phyloP scores from a whole-genome alignment of 1,284 basidiomycete genomes.

The Malassezia dermatis region DNA sequence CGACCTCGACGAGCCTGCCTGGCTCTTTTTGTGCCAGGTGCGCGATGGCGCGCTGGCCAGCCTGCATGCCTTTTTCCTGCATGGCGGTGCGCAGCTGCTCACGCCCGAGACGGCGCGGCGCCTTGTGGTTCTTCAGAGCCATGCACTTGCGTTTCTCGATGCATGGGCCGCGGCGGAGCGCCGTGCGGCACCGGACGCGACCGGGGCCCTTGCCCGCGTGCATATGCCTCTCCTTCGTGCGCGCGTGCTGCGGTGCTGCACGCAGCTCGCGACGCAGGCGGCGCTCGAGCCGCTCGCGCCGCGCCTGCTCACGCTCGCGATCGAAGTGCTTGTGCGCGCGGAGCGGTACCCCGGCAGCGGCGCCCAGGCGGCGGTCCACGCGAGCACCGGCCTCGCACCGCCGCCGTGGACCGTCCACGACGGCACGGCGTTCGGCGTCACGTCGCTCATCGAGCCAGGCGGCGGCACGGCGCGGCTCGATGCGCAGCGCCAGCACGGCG shows the following conservation, averaged over 20 bases:
- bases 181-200: not conserved
- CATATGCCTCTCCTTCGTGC: slow-evolving; percentile 58
- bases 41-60: slow-evolving; percentile 81
- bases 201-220: slow-evolving; percentile 22
- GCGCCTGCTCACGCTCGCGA: slow-evolving; percentile 68
- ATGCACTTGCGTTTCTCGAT: slow-evolving; percentile 79
- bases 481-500: slow-evolving; percentile 8
- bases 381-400: slow-evolving; percentile 72
- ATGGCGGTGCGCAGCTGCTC: slow-evolving; percentile 58
- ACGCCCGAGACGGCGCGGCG: slow-evolving; percentile 82
- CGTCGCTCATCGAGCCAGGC: slow-evolving; percentile 54
- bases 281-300: slow-evolving; percentile 70
- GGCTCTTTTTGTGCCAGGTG: slow-evolving; percentile 82
- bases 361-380: slow-evolving; percentile 79
- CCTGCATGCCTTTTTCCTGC: slow-evolving; percentile 72
- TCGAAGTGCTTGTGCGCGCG: slow-evolving; percentile 75
- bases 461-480: not conserved
- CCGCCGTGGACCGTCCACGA: slow-evolving; percentile 77
- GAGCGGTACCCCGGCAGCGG: slow-evolving; percentile 61
- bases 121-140: slow-evolving; percentile 72
- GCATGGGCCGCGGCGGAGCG: slow-evolving; percentile 51
- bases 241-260: slow-evolving; percentile 80
- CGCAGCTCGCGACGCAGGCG: slow-evolving; percentile 64
- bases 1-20: slow-evolving; percentile 69
- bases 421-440: slow-evolving; percentile 85